These are phyloP conservation scores for Chenopodium album DNA, from an alignment of 148 eudicot species.

Conservation along the genomic window DNA sequence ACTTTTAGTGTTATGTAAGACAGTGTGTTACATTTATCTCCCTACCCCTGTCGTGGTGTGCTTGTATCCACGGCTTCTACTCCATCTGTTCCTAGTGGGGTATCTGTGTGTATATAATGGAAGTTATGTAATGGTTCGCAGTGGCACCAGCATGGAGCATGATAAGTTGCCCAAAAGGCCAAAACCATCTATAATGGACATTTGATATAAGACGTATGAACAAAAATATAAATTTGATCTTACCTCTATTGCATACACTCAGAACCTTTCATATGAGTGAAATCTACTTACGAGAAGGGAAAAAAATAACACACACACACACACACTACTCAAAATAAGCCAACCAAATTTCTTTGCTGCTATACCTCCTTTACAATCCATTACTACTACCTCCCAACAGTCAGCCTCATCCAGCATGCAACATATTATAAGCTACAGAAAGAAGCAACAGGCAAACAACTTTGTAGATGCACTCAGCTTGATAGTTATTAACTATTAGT, in stretches of 20 bases:
- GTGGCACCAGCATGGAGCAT: not conserved
- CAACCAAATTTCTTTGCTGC: not conserved
- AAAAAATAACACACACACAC: too few relatives aligned
- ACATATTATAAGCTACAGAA: not conserved
- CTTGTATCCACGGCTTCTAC: not conserved
- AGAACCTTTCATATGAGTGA: not conserved
- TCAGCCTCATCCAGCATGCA: not conserved
- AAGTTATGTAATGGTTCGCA: not conserved
- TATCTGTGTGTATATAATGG: not conserved
- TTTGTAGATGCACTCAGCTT: not conserved
- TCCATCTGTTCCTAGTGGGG: not conserved
- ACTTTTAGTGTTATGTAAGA: not conserved
- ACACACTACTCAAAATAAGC: not conserved
- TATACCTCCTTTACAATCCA: not conserved
- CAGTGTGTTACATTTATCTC: not conserved
- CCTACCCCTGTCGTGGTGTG: not conserved
- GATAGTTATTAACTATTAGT: not conserved
- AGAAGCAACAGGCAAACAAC: not conserved
- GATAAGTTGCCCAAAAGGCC: not conserved
- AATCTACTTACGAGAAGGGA: not conserved
- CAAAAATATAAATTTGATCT: not conserved
- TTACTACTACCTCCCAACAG: not conserved
- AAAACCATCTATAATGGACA: not conserved
- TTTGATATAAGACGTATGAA: not conserved
- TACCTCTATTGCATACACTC: not conserved